Conservation (phyloP, 192 early-diverging fungal species). For the Coemansia sp. region DNA sequence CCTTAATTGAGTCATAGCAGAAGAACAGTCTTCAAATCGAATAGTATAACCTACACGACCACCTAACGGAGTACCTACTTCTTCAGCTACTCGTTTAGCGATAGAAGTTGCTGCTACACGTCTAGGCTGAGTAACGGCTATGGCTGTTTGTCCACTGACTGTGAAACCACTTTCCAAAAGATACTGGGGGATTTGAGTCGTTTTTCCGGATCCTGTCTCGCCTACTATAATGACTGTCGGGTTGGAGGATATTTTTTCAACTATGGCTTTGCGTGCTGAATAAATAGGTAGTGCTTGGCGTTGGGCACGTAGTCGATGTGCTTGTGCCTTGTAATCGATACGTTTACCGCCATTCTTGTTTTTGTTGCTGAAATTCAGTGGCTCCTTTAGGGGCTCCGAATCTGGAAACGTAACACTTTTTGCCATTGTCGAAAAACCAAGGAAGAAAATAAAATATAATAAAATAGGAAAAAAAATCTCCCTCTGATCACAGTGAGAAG, state of each 20-base stretch:
- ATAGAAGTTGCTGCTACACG: constrained; percentile 83
- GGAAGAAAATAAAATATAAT: background rate
- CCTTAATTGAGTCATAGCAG: constrained; percentile 75
- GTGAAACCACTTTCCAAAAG: constrained; percentile 69
- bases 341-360: background rate
- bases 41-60: constrained; percentile 90
- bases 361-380: background rate
- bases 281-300: constrained; percentile 59
- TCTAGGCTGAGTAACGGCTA: constrained; percentile 84
- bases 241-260: constrained; percentile 25
- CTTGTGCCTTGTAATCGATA: constrained; percentile 19
- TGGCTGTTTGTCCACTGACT: constrained; percentile 59
- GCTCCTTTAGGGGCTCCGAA: constrained; percentile 2
- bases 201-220: constrained; percentile 81
- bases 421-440: constrained; percentile 9
- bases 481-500: no score
- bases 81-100: constrained; percentile 76
- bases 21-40: constrained; percentile 92
- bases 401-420: constrained; percentile 8
- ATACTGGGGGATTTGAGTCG: constrained; percentile 94
- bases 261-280: constrained; percentile 37
- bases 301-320: constrained; percentile 23
- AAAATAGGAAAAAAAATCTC: constrained; percentile 2
- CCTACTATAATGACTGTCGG: constrained; percentile 70
- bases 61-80: constrained; percentile 70